Evolutionary conservation across 495 filamentous ascomycete genomes (phyloP), one percentile per base, ranked within the genome.

Genomic region (Trichocladium antarcticum): DNA sequence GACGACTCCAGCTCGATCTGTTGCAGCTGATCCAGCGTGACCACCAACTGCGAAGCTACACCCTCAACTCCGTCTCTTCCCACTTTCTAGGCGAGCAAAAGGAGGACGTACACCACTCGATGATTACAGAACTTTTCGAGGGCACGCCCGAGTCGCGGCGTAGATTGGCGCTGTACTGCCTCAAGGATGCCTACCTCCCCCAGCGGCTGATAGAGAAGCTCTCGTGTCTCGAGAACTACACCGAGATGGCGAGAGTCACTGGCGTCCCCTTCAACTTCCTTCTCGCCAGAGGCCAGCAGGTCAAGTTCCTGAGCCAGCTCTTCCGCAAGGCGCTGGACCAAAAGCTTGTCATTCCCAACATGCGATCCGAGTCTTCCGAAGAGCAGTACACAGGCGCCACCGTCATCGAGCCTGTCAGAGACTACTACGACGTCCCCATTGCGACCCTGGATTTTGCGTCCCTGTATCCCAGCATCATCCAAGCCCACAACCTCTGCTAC

Each of bases 191-290:
- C 8, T 97, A 95, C 57, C 70, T 99, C 11, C 92, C 92, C 5
- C 93, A 97, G 59, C 70, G 92, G 35, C 68, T 99, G 47, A 87
- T 99, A 79, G 92, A 99, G 64, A 99, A 99, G 58, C 73, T 99
- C 27, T 96, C 93, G 66, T 96, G 92, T 65, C 74, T 99, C 22
- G 83, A 94, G 60, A 99, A 99, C 64, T 96, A 96, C 58, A 97
- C 92, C 0, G 92, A 99, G 66, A 99, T 99, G 92, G 92, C 92
- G 35, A 92, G 92, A 77, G 92, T 99, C 61, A 99, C 92, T 15
- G 92, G 92, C 51, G 89, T 99, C 1, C 93, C 92, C 1, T 99
- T 97, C 74, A 95, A 93, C 58, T 96, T 83, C 59, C 77, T 99
- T 16, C 77, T 99, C 4, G 76, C 93, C 21, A 80, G 87, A 61